Percentiles rank a stretch among this genome's conserved stretches.
Evolutionary conservation across 2,329 filamentous ascomycete genomes (phyloP).

Genomic region (Pseudogymnoascus sp.): DNA sequence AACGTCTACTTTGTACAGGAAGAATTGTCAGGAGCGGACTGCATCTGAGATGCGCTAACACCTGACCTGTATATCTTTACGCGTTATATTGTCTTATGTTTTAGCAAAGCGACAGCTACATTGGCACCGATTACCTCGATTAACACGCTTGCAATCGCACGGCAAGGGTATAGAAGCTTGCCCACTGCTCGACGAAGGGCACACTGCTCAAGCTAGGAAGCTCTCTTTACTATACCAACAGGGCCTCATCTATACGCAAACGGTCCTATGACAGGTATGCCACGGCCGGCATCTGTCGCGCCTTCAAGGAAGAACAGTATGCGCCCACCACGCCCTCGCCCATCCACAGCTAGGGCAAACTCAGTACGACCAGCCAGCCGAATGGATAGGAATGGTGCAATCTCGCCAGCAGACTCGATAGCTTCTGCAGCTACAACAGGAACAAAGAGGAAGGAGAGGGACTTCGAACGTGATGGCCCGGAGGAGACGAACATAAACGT

Average conservation of each 20-base stretch:
- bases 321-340: conserved; percentile 47
- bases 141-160: not conserved
- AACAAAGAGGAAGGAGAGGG: conserved; percentile 78
- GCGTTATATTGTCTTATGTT: not conserved
- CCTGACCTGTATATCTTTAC: conserved; percentile 3
- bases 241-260: not conserved
- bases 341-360: conserved; percentile 44
- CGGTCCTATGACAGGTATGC: conserved; percentile 45
- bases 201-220: not conserved
- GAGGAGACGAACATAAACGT: conserved; percentile 97
- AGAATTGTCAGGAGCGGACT: not conserved
- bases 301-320: conserved; percentile 41
- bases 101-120: not conserved
- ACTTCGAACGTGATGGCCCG: conserved; percentile 63
- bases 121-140: not conserved
- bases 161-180: conserved; percentile 6
- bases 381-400: conserved; percentile 21
- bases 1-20: not conserved
- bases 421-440: conserved; percentile 49
- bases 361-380: conserved; percentile 25
- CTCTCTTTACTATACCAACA: not conserved
- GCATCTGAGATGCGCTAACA: not conserved
- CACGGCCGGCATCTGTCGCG: conserved; percentile 40
- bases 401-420: conserved; percentile 65
- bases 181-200: not conserved